A percentile compares a stretch with the other conserved stretches of the same genome.
Evolutionary conservation across 495 filamentous ascomycete species (phyloP).

Genomic region (Baudoinia panamericana): DNA sequence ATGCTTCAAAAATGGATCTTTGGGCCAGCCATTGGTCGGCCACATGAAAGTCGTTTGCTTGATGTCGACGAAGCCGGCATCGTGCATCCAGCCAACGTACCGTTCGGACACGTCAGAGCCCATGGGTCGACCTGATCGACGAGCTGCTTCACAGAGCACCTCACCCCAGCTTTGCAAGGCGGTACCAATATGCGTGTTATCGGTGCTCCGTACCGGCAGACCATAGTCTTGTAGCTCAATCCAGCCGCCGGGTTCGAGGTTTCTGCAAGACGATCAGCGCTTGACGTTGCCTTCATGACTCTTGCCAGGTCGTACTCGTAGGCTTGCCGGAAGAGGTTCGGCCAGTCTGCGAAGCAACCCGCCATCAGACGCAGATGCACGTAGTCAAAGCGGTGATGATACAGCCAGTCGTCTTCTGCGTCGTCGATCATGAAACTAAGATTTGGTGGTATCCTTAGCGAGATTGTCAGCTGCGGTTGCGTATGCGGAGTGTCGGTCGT

Average conservation of each 20-base stretch:
- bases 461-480: no score
- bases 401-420: slow-evolving; percentile 42
- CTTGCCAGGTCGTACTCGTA: slow-evolving; percentile 26
- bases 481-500: background rate
- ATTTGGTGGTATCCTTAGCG: slow-evolving; percentile 42
- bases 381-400: slow-evolving; percentile 38
- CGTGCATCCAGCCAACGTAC: slow-evolving; percentile 18
- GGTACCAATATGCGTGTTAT: slow-evolving; percentile 17
- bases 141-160: slow-evolving; percentile 19
- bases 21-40: slow-evolving; percentile 24
- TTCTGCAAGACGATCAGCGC: slow-evolving; percentile 7
- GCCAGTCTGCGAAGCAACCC: slow-evolving; percentile 39
- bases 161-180: slow-evolving; percentile 20
- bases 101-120: slow-evolving; percentile 11
- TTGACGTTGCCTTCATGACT: no score
- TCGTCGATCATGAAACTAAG: slow-evolving; percentile 42
- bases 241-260: slow-evolving; percentile 38
- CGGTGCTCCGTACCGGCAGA: slow-evolving; percentile 15
- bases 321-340: slow-evolving; percentile 31
- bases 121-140: slow-evolving; percentile 18
- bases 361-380: slow-evolving; percentile 41
- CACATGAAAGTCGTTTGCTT: slow-evolving; percentile 21
- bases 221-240: slow-evolving; percentile 38
- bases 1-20: slow-evolving; percentile 21
- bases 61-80: slow-evolving; percentile 25